Evolutionary conservation across 805 yeast genomes (phyloP).

Genomic region (Myxozyma udenii): DNA sequence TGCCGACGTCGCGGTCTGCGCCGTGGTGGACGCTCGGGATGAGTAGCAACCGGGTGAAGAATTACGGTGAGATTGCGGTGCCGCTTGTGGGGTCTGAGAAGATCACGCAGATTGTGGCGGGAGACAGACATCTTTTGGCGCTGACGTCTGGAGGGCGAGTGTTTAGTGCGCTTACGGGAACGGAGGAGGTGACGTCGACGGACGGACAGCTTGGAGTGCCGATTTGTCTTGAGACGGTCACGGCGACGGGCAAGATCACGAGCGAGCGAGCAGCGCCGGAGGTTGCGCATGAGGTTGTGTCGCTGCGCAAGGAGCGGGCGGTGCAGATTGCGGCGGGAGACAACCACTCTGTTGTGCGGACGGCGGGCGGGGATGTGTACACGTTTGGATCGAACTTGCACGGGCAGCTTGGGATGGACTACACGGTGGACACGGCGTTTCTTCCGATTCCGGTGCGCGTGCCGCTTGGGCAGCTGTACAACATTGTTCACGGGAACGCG

Average conservation of each 20-base stretch:
- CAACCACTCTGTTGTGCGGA: slow-evolving; percentile 69
- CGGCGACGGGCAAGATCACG: slow-evolving; percentile 1
- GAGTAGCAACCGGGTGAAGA: neutral
- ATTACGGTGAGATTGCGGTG: slow-evolving; percentile 15
- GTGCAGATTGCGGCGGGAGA: slow-evolving; percentile 67
- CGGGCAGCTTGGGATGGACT: slow-evolving; percentile 81
- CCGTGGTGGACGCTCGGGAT: neutral
- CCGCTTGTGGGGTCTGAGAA: slow-evolving; percentile 47
- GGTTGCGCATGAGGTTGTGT: slow-evolving; percentile 51
- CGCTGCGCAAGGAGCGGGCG: slow-evolving; percentile 55
- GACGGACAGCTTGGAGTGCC: slow-evolving; percentile 84
- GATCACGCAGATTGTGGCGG: slow-evolving; percentile 54
- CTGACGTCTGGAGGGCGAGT: slow-evolving; percentile 59
- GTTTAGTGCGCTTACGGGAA: slow-evolving; percentile 60
- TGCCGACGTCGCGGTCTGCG: neutral
- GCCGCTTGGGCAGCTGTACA: slow-evolving; percentile 44
- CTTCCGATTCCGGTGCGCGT: slow-evolving; percentile 67
- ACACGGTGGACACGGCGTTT: slow-evolving; percentile 61
- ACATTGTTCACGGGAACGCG: slow-evolving; percentile 43
- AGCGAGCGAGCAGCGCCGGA: slow-evolving; percentile 7
- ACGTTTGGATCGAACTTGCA: slow-evolving; percentile 79
- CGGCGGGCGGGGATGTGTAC: slow-evolving; percentile 65
- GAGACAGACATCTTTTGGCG: slow-evolving; percentile 66
- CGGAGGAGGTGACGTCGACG: slow-evolving; percentile 39
- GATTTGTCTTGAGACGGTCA: slow-evolving; percentile 6